Base-by-base conservation (phyloP, 2,329 filamentous ascomycete genomes). In the Sclerotinia trifoliorum region DNA sequence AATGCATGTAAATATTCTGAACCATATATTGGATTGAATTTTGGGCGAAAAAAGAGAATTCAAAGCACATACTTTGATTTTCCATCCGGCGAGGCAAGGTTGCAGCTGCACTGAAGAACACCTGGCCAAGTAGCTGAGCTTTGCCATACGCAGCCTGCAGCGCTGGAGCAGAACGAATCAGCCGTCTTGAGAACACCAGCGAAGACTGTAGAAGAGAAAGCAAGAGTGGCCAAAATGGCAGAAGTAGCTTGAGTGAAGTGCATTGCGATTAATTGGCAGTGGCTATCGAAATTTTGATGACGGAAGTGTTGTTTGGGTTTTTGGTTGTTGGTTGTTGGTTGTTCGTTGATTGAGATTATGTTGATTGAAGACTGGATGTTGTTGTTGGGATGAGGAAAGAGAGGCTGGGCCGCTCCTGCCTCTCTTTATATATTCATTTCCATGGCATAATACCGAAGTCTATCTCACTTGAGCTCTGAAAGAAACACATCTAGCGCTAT, bases 211-310 rank as follows among this genome's bases (percentile, higher is more conserved):
- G 35, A 58, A 24, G 65, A 54, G 39, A 64, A 49, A 24, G 60
- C 46, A 51, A 66, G 32, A 26, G 58, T 39, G n/a, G 48, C 35
- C 57, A 67, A 63, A 51, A 67, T 64, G 58, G 65, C 29, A 21
- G 48, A 44, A 51, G 57, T 48, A 39, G 65, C 35, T 24, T 46
- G 48, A 21, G 51, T 48, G 49, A 67, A 67, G 26, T 48, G 49
- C 65, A 67, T 67, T 15, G 15, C 21, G 58, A 54, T 15, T 55
- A 10, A 11, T 65, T 51, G 17, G n/a, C 21, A 26, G 6, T 32
- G 48, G 4, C 54, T 6, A 2, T 46, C 46, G 39, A 24, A 56
- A 6, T 15, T 46, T 11, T 52, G 8, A 26, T 26, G 11, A 15
- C 46, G 24, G 52, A 10, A 29, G 17, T 19, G 26, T 24, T 17